phyloP scores from a whole-genome alignment of 208 protist genomes.

The Leishmania tropica region DNA sequence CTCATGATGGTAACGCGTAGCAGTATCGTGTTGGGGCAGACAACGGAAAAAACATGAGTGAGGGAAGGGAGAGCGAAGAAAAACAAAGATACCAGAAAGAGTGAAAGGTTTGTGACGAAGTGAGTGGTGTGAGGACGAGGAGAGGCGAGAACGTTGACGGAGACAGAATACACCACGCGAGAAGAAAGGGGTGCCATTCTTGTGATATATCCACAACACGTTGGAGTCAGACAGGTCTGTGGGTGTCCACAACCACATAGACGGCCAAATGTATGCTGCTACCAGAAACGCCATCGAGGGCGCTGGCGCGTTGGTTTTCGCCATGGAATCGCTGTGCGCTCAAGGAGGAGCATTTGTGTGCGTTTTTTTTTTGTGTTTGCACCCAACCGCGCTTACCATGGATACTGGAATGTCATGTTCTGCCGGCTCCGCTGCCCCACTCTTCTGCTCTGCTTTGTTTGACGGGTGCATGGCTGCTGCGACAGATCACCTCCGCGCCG shows the following conservation, averaged over 20 bases:
- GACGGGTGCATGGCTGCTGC: neutral
- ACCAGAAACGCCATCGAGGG: neutral
- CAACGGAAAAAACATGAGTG: neutral
- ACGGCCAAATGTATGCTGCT: neutral
- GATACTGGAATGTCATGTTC: neutral
- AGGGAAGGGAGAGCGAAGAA: neutral
- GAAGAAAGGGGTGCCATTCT: neutral
- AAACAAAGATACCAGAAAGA: neutral
- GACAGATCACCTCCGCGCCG: neutral
- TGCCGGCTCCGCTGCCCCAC: neutral
- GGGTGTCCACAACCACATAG: neutral
- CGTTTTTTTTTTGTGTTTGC: neutral
- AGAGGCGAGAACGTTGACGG: neutral
- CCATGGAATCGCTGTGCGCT: neutral
- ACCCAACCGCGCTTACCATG: neutral
- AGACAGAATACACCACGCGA: neutral
- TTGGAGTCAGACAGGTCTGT: neutral
- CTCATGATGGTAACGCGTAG: neutral
- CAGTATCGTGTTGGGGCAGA: neutral
- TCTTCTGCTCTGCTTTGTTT: neutral
- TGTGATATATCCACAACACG: neutral
- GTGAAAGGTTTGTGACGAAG: neutral
- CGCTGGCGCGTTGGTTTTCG: neutral
- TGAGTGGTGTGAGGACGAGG: neutral
- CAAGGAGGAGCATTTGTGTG: neutral